Conservation (phyloP, 805 yeast genomes). For the Saccharomycopsis synnaedendra region DNA sequence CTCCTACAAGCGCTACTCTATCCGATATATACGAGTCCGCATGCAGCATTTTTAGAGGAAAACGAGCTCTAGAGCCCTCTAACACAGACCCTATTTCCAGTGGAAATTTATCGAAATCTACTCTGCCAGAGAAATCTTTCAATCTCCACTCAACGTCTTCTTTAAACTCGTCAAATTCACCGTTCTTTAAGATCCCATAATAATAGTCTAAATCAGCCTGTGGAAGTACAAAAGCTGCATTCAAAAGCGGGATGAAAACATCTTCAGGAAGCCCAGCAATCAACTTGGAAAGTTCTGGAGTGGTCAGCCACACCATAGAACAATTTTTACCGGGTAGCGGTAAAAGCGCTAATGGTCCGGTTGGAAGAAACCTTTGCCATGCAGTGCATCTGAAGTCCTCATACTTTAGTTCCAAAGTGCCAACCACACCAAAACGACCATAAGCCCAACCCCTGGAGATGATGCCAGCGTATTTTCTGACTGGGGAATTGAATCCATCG, state of each 20-base stretch:
- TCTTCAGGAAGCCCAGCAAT: constrained; percentile 47
- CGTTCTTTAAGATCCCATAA: constrained; percentile 24
- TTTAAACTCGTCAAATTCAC: constrained; percentile 32
- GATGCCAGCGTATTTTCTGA: constrained; percentile 67
- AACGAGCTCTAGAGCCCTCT: constrained; percentile 64
- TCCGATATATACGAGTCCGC: constrained; percentile 82
- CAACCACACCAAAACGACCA: constrained; percentile 84
- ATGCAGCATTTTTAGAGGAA: constrained; percentile 81
- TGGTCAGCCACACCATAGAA: constrained; percentile 89
- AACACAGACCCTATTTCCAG: constrained; percentile 49
- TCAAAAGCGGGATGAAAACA: constrained; percentile 58
- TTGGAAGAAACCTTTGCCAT: constrained; percentile 85
- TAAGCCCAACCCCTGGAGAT: constrained; percentile 90
- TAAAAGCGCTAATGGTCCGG: constrained; percentile 87
- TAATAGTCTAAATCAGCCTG: constrained; percentile 68
- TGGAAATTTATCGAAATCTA: constrained; percentile 48
- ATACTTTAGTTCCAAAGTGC: constrained; percentile 64
- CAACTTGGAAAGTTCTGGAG: constrained; percentile 59
- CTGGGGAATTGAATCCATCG: constrained; percentile 94
- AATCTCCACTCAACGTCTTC: constrained; percentile 71
- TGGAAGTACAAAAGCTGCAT: constrained; percentile 77
- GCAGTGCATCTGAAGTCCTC: constrained; percentile 66
- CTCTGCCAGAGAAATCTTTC: constrained; percentile 25
- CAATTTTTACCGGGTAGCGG: constrained; percentile 83
- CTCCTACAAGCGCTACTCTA: constrained; percentile 89